These are phyloP conservation scores for Suillus weaverae DNA, from an alignment of 768 basidiomycete species.

Conservation along the genomic window DNA sequence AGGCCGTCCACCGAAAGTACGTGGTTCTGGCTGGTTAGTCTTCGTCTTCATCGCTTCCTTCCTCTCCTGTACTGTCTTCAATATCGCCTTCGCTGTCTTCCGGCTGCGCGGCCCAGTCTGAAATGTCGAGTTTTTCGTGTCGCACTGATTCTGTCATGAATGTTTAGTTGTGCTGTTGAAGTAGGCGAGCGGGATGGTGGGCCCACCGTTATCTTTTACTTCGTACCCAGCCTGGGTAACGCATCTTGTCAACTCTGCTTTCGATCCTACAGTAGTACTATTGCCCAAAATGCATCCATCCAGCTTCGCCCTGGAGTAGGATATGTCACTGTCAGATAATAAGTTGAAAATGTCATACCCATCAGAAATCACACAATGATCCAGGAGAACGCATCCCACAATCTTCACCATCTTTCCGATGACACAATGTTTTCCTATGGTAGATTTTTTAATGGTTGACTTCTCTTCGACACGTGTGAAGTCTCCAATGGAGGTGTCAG, in stretches of 20 bases:
- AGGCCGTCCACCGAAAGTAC: neutral
- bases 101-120: constrained; percentile 50
- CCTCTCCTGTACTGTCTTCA: constrained; percentile 20
- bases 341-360: constrained; percentile 50
- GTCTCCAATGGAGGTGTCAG: constrained; percentile 60
- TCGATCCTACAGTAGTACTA: constrained; percentile 69
- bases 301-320: constrained; percentile 59
- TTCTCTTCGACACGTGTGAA: constrained; percentile 83
- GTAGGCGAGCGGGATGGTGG: neutral
- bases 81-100: constrained; percentile 25
- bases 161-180: neutral
- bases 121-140: constrained; percentile 56
- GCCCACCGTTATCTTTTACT: constrained; percentile 58
- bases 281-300: constrained; percentile 77
- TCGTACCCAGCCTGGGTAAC: constrained; percentile 81
- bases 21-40: constrained; percentile 5
- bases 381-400: constrained; percentile 77
- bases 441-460: constrained; percentile 74
- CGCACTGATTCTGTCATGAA: constrained; percentile 47
- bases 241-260: constrained; percentile 66
- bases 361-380: constrained; percentile 86
- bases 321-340: constrained; percentile 7
- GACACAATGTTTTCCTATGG: constrained; percentile 80
- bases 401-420: constrained; percentile 87
- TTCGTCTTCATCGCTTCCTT: constrained; percentile 13